Conservation (phyloP, 192 early-diverging fungal genomes). For the Coemansia sp. region DNA sequence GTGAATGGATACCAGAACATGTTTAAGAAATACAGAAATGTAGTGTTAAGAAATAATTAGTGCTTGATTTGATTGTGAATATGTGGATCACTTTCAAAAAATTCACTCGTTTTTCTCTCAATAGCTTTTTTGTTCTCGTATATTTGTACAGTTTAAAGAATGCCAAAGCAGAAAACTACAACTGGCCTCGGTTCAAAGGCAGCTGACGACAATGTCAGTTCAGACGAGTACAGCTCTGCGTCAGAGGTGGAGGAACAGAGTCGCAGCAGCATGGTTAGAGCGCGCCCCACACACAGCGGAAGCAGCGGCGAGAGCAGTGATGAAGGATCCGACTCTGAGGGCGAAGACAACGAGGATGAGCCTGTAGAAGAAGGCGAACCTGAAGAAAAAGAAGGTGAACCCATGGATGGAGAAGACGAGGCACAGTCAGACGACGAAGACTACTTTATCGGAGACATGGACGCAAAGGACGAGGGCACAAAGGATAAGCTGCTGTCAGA, state of each 20-base stretch:
- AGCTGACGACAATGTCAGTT: background rate
- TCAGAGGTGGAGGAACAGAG: slow-evolving; percentile 12
- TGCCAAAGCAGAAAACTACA: background rate
- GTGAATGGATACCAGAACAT: no score
- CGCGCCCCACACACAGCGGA: background rate
- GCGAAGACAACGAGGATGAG: background rate
- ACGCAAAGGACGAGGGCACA: background rate
- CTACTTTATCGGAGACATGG: slow-evolving; percentile 17
- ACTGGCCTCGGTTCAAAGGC: background rate
- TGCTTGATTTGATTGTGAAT: no score
- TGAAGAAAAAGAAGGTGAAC: background rate
- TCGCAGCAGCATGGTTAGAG: slow-evolving; percentile 11
- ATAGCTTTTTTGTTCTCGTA: background rate
- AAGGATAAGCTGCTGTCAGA: slow-evolving; percentile 17
- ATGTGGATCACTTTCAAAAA: background rate
- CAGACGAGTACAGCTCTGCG: background rate
- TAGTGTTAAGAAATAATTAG: no score
- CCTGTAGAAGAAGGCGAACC: no score
- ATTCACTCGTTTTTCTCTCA: background rate
- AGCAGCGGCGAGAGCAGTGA: slow-evolving; percentile 5
- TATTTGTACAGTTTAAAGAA: background rate
- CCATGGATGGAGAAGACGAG: background rate
- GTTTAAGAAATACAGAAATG: no score
- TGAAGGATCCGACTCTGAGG: background rate
- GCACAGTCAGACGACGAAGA: slow-evolving; percentile 9